These are phyloP conservation scores for Komagataella phaffii DNA, from an alignment of 805 yeast species.

Conservation along the genomic window DNA sequence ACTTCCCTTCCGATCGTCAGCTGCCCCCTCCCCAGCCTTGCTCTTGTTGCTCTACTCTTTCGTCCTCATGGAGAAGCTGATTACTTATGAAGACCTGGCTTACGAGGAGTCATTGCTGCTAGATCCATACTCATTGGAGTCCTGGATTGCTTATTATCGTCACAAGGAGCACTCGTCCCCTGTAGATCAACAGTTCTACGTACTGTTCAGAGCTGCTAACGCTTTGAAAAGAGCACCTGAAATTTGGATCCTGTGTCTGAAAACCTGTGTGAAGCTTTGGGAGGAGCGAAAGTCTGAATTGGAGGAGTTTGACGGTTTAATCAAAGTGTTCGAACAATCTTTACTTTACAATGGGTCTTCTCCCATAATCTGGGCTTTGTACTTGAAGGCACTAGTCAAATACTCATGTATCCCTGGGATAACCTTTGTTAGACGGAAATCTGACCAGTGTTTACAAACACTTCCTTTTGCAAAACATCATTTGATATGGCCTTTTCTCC, in stretches of 20 bases:
- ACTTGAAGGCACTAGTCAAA: background rate
- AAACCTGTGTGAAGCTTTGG: conserved; percentile 18
- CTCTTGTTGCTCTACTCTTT: background rate
- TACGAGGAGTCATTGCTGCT: conserved; percentile 23
- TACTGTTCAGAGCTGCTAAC: conserved; percentile 38
- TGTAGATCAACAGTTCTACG: conserved; percentile 25
- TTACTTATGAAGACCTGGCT: conserved; percentile 15
- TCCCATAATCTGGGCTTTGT: background rate
- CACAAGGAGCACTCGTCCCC: conserved; percentile 12
- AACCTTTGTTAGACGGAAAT: conserved; percentile 24
- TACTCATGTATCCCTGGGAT: background rate
- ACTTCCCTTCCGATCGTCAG: background rate
- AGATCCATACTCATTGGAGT: conserved; percentile 17
- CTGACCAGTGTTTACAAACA: conserved; percentile 34
- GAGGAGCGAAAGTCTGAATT: background rate
- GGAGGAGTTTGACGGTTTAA: background rate
- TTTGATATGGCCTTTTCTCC: conserved; percentile 39
- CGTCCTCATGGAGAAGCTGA: background rate
- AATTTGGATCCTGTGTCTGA: conserved; percentile 40
- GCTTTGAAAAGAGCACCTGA: conserved; percentile 30
- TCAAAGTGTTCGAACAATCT: background rate
- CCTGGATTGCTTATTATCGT: conserved; percentile 33
- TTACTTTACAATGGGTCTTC: background rate
- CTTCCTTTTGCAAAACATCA: conserved; percentile 42
- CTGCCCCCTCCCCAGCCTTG: background rate